Conservation (phyloP, 805 yeast genomes). For the Geotrichum ghanense region DNA sequence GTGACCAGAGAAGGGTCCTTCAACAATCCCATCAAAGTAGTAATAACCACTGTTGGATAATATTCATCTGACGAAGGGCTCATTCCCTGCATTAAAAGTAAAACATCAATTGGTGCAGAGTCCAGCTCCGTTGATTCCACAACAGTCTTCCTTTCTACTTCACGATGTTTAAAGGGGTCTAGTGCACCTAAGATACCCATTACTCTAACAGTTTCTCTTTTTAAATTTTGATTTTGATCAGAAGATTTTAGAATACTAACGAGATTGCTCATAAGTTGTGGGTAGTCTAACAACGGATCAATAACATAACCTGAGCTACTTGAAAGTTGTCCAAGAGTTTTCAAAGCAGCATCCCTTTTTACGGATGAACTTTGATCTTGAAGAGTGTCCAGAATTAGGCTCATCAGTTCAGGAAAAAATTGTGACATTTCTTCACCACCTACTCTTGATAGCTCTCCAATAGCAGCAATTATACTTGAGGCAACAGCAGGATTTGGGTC, state of each 20-base stretch:
- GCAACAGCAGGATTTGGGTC: slow-evolving; percentile 74
- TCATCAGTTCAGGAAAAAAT: slow-evolving; percentile 71
- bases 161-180: slow-evolving; percentile 92
- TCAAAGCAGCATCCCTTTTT: slow-evolving; percentile 82
- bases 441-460: slow-evolving; percentile 81
- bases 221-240: slow-evolving; percentile 60
- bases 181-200: slow-evolving; percentile 92
- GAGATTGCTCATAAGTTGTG: slow-evolving; percentile 72
- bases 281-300: slow-evolving; percentile 84
- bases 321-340: slow-evolving; percentile 78
- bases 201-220: slow-evolving; percentile 80
- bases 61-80: slow-evolving; percentile 86
- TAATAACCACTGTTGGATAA: slow-evolving; percentile 89
- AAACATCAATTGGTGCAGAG: slow-evolving; percentile 74
- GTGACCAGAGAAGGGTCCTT: slow-evolving; percentile 75
- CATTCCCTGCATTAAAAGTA: slow-evolving; percentile 83
- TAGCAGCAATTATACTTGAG: slow-evolving; percentile 69
- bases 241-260: slow-evolving; percentile 64
- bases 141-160: slow-evolving; percentile 64
- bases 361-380: slow-evolving; percentile 86
- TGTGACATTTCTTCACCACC: slow-evolving; percentile 77
- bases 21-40: slow-evolving; percentile 69
- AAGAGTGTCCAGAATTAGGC: slow-evolving; percentile 72
- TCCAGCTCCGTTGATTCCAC: slow-evolving; percentile 50
- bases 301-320: slow-evolving; percentile 91